Evolutionary conservation across 1,139 yeast genomes (phyloP), one percentile per base, ranked within the genome.

Genomic region (Hanseniaspora gamundiae): DNA sequence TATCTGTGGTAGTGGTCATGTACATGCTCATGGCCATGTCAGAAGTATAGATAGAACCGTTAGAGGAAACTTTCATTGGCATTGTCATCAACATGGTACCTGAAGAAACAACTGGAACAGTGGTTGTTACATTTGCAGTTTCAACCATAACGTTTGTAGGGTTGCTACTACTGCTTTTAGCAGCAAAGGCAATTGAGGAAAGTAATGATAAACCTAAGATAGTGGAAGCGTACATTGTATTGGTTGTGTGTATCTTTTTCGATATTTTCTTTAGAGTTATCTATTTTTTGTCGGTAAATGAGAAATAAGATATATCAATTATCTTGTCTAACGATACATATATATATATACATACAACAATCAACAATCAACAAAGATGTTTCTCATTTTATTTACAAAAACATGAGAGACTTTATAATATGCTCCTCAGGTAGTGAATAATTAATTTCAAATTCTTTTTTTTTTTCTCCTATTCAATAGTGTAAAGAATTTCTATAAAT

Each of bases 21-120:
- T 17, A n/a, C 36, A 33, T 33, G 22, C 36, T 33, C 36, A 33
- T 33, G 4, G 14, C 35, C 35, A 30, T 30, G 5, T 14, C 14
- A 16, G 19, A n/a, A 14, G 17, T 30, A 17, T 30, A 14, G 10
- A 30, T 14, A 30, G 35, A 30, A 4, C 17, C 35, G 35, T 7
- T 17, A 10, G 10, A n/a, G 17, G 35, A 14, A 11, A 16, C 17
- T 24, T 24, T 6, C 36, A 33, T 33, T 17, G 21, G 24, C 36
- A 33, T 33, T 11, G 36, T 33, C 36, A 33, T 33, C 36, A 14
- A 33, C 36, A 33, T 33, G 24, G 21, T 19, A 4, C 36, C 36
- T 13, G 36, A 17, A 11, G 36, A 33, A 13, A 22, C 16, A 13
- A 19, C 36, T 19, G 17, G 10, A 10, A n/a, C 36, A 9, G 36